Base-by-base conservation (phyloP, 257 asterid genomes). In the Rubia yunnanensis region DNA sequence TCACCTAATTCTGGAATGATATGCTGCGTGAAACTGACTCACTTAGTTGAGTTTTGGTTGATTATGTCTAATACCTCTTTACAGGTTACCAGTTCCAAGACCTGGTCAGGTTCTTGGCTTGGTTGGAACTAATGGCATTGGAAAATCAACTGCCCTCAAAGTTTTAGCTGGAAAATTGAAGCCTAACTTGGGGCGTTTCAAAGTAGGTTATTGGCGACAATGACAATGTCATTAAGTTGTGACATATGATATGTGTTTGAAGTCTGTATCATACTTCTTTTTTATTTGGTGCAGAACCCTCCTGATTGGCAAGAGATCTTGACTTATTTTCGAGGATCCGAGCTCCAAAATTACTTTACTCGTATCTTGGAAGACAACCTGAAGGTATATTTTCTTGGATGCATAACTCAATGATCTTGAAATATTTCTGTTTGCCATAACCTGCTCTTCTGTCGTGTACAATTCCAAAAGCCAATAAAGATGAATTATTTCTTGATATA, bases 91-190 rank as follows among this genome's bases (percentile, higher is more conserved):
- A 58, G 97, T 94, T 57, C 97, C 96, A 56, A 86, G 97, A 76
- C 96, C 99, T 22, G 99, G 99, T 31, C 99, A 94, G 81, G 99
- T 94, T 80, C 97, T 94, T 77, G 99, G 99, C 72, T 79, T 94
- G 87, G 99, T 94, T 74, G 99, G 97, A 61, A 94, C 96, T 38
- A 94, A 94, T 75, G 99, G 99, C 44, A 89, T 88, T 80, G 99
- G 99, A 52, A 89, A 87, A 74, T 89, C 96, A 60, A 92, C 97
- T 11, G 99, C 97, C 4, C 88, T 92, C 28, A 89, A 92, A 81
- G 90, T 92, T 71, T 77, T 89, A 84, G 95, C 99, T 67, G 99
- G 99, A 69, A 92, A 89, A 77, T 73, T 92, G 89, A 92, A 92
- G 71, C 97, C 99, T 71, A 92, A 92, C 81, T 79, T 94, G 88